Evolutionary conservation across 176 grass and related monocot genomes (phyloP), one percentile per base, ranked within the genome.

Genomic region (Microstegium vimineum): DNA sequence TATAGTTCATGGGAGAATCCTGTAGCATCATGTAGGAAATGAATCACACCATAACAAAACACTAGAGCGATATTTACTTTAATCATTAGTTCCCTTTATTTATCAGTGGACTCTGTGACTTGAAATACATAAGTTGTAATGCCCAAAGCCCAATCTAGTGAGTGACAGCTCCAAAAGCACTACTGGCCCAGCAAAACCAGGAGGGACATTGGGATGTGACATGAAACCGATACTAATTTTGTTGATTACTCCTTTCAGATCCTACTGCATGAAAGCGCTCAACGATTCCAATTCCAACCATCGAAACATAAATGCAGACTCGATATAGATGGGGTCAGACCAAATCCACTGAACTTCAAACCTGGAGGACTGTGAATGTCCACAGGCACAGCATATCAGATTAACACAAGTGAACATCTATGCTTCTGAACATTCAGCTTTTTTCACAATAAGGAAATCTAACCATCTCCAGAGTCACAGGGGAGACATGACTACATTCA

Each of bases 271-370:
- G 16, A 72, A 43, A 57, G n/a, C 7, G 3, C 63, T 51, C 30
- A 31, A 32, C 51, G 22, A n/a, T 71, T 42, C 35, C 2, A 34
- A 12, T 78, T 61, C 62, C 23, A 38, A 42, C 6, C 18, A 51
- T 30, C 4, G 31, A 47, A 51, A 63, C 11, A 18, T 23, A 75
- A 74, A 69, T 5, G 62, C 13, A 77, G 13, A 51, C 4, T 36
- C 4, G 20, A 13, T 9, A 27, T 13, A 31, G 27, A 12, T 3
- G 15, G 25, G 32, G 42, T n/a, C 13, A 62, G 38, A 33, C 23
- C 23, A 80, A 84, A 25, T 80, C 45, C 66, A 37, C 23, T 35
- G 64, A 13, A 42, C 26, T 52, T 43, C 33, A 72, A 78, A 65
- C 35, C 33, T 16, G 18, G 32, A 74, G 41, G 25, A 7, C 56